Conservation (phyloP, 331 rosid species). For the Malus hybrid region DNA sequence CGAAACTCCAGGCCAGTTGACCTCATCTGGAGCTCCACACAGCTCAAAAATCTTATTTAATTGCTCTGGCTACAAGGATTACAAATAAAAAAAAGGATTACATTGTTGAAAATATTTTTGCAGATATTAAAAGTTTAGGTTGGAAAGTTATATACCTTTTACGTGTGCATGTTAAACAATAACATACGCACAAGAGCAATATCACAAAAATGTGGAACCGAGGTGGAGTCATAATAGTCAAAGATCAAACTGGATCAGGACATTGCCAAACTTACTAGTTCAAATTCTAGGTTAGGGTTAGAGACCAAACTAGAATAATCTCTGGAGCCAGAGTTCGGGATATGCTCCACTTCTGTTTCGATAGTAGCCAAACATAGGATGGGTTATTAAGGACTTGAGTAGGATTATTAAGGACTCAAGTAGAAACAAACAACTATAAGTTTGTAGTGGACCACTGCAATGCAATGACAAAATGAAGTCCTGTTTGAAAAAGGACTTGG, state of each 20-base stretch:
- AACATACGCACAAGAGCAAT: neutral
- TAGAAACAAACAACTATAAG: neutral
- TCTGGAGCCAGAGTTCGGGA: neutral
- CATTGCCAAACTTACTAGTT: neutral
- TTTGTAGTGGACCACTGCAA: neutral
- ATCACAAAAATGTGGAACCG: neutral
- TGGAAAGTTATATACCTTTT: neutral
- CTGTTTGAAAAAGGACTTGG: neutral
- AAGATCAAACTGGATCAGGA: neutral
- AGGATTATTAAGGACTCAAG: too few species aligned
- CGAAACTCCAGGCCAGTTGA: constrained; percentile 91
- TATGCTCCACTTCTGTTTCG: neutral
- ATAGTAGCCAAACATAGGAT: neutral
- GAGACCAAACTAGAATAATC: neutral
- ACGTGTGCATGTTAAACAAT: neutral
- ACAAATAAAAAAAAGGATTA: constrained; percentile 6
- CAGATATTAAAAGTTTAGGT: neutral
- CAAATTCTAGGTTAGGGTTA: neutral
- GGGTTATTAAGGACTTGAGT: neutral
- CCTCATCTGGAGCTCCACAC: constrained; percentile 96
- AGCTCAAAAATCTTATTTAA: constrained; percentile 87
- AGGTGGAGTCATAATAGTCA: neutral
- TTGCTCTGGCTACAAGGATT: constrained; percentile 82
- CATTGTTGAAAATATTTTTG: neutral
- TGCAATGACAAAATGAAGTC: neutral